A percentile compares a stretch with the other conserved stretches of the same genome.
These are phyloP conservation scores for Amylostereum areolatum DNA, from an alignment of 1,284 basidiomycete genomes.

Conservation along the genomic window DNA sequence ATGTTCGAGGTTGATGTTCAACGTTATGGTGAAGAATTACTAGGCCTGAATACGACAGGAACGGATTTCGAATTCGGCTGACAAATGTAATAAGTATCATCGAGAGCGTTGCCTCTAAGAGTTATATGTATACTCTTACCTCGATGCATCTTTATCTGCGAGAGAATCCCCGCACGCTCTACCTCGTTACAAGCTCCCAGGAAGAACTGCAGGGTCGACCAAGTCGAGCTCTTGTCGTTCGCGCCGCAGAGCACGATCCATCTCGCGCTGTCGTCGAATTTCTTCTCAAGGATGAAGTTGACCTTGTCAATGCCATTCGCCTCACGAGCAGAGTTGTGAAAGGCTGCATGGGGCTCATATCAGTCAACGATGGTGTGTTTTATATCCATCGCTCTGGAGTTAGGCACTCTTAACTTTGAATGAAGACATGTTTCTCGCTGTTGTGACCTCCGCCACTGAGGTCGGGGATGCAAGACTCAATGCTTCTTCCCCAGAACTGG, in stretches of 20 bases:
- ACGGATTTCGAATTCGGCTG: too few relatives aligned
- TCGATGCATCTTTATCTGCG: conserved; percentile 66
- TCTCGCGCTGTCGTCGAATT: conserved; percentile 80
- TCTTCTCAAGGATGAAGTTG: conserved; percentile 64
- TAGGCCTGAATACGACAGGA: too few relatives aligned
- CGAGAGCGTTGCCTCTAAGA: too few relatives aligned
- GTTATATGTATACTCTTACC: too few relatives aligned
- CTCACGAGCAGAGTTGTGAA: conserved; percentile 65
- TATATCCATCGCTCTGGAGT: background rate
- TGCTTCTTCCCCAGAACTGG: conserved; percentile 48
- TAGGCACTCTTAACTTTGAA: background rate
- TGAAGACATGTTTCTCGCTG: conserved; percentile 74
- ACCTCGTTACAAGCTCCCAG: conserved; percentile 63
- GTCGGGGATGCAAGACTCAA: conserved; percentile 74
- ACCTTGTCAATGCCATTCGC: conserved; percentile 55
- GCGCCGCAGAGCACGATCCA: conserved; percentile 48
- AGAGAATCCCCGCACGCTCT: conserved; percentile 59
- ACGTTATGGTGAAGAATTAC: too few relatives aligned
- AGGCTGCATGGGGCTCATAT: conserved; percentile 79
- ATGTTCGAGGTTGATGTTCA: too few relatives aligned
- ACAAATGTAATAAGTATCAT: too few relatives aligned
- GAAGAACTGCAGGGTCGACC: conserved; percentile 59
- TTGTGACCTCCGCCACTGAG: conserved; percentile 71
- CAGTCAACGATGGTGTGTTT: conserved; percentile 56
- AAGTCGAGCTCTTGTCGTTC: conserved; percentile 61